These are phyloP conservation scores for Ogataea populi-albae DNA, from an alignment of 805 yeast species.

Conservation along the genomic window DNA sequence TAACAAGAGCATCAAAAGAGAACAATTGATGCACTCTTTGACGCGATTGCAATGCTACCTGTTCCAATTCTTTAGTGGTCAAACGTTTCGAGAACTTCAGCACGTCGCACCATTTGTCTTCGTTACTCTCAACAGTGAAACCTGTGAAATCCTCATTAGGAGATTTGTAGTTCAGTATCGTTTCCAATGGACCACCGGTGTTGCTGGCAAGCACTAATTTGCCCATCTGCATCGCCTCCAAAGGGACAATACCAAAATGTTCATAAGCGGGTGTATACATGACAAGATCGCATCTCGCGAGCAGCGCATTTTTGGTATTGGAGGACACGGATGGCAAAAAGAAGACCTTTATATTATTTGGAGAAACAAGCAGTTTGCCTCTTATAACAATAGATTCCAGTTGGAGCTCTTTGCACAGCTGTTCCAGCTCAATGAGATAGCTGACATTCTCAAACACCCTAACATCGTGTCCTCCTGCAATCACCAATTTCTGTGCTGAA, in stretches of 20 bases:
- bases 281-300: constrained; percentile 55
- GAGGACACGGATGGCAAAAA: constrained; percentile 82
- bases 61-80: constrained; percentile 7
- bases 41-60: constrained; percentile 25
- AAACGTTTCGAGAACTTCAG: constrained; percentile 38
- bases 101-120: constrained; percentile 53
- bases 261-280: constrained; percentile 89
- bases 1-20: constrained; percentile 45
- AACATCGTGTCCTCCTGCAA: constrained; percentile 91
- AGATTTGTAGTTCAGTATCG: constrained; percentile 42
- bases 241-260: constrained; percentile 97
- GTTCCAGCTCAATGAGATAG: constrained; percentile 60
- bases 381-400: constrained; percentile 43
- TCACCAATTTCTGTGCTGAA: constrained; percentile 48
- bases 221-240: constrained; percentile 86
- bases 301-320: constrained; percentile 57
- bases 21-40: constrained; percentile 38
- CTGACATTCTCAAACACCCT: constrained; percentile 72
- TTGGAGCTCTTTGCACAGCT: constrained; percentile 42
- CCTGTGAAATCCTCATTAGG: constrained; percentile 46
- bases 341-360: constrained; percentile 25
- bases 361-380: constrained; percentile 16
- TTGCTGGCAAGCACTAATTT: constrained; percentile 84
- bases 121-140: constrained; percentile 49
- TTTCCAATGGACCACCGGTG: constrained; percentile 92